These are phyloP conservation scores for Malus hybrid DNA, from an alignment of 331 rosid genomes.

Conservation along the genomic window DNA sequence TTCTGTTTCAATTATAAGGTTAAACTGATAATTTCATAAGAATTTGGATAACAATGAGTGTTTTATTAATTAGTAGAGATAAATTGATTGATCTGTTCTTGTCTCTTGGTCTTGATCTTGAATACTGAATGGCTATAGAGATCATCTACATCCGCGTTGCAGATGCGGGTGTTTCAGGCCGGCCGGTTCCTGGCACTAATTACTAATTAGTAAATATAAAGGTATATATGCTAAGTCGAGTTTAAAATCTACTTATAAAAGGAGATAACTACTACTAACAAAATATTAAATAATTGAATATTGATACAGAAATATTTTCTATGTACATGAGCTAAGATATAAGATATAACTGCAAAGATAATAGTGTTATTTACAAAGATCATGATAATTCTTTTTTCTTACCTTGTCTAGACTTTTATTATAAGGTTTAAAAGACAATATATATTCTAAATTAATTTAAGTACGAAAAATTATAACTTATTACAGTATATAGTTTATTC, in stretches of 20 bases:
- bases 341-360: neutral
- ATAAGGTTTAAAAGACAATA: neutral
- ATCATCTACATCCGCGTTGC: neutral
- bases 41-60: too few relatives aligned
- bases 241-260: neutral
- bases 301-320: too few relatives aligned
- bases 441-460: too few relatives aligned
- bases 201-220: neutral
- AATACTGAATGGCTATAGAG: neutral
- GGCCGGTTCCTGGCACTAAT: neutral
- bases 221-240: neutral
- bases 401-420: too few relatives aligned
- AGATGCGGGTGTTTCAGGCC: neutral
- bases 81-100: neutral
- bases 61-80: too few relatives aligned
- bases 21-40: too few relatives aligned
- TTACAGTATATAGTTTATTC: too few relatives aligned
- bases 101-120: neutral
- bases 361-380: too few relatives aligned
- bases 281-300: too few relatives aligned
- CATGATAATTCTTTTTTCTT: neutral
- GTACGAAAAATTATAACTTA: neutral
- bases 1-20: too few relatives aligned
- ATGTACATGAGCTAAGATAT: neutral
- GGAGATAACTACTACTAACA: too few relatives aligned